These are phyloP conservation scores for Aspergillus felis DNA, from an alignment of 2,329 filamentous ascomycete genomes.

Conservation along the genomic window DNA sequence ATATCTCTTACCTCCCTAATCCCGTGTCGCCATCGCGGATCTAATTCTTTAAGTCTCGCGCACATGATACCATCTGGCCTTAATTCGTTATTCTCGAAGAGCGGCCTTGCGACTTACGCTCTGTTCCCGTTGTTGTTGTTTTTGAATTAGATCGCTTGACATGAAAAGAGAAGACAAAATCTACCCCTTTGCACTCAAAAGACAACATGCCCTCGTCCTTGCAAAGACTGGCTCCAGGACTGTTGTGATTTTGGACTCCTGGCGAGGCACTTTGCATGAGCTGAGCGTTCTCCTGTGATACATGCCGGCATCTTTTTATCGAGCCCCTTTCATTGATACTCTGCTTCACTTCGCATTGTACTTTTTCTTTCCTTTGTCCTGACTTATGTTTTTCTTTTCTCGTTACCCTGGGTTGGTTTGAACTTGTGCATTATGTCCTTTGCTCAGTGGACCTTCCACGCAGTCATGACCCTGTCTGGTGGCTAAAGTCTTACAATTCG, in stretches of 20 bases:
- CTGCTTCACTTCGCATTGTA: conserved; percentile 10
- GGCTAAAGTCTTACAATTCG: conserved; percentile 10
- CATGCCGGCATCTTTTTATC: conserved; percentile 12
- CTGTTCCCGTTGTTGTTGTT: conserved; percentile 17
- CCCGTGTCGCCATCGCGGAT: conserved; percentile 28
- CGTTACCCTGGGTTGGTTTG: conserved; percentile 19
- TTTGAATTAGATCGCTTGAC: conserved; percentile 23
- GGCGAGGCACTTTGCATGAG: conserved; percentile 20
- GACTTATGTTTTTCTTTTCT: conserved; percentile 16
- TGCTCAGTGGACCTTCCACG: conserved; percentile 1
- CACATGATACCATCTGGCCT: conserved; percentile 37
- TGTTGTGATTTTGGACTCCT: conserved; percentile 16
- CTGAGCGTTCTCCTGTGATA: conserved; percentile 17
- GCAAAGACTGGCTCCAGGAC: conserved; percentile 15
- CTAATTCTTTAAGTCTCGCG: conserved; percentile 28
- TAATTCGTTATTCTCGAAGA: conserved; percentile 27
- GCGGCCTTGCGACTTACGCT: conserved; percentile 25
- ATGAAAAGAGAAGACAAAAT: conserved; percentile 16
- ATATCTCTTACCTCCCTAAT: conserved; percentile 33
- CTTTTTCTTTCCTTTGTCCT: conserved; percentile 6
- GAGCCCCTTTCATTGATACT: conserved; percentile 19
- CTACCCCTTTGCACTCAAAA: conserved; percentile 8
- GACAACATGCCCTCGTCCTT: not conserved
- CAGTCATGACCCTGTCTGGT: conserved; percentile 9
- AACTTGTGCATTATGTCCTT: conserved; percentile 19